Evolutionary conservation across 192 early-diverging fungal genomes (phyloP).

Genomic region (Polychytrium aggregatum): DNA sequence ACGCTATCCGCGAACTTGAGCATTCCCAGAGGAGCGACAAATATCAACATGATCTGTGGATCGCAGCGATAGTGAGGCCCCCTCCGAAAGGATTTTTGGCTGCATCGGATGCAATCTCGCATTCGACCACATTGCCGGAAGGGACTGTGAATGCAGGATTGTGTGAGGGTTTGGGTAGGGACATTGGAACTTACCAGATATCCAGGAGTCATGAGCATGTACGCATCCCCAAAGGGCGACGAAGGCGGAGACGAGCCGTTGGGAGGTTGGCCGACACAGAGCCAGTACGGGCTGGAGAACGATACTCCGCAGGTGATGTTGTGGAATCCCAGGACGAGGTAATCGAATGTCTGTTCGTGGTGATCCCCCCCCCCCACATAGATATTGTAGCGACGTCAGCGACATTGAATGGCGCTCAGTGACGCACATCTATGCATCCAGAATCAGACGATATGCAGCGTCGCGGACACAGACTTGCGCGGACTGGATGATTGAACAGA

Average conservation of each 20-base stretch:
- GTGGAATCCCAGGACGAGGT: slow-evolving; percentile 38
- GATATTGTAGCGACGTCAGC: not conserved
- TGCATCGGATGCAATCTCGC: not conserved
- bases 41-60: slow-evolving; percentile 18
- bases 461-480: slow-evolving; percentile 21
- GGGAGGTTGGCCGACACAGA: slow-evolving; percentile 16
- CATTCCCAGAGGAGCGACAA: slow-evolving; percentile 33
- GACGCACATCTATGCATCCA: slow-evolving; percentile 7
- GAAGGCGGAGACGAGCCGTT: slow-evolving; percentile 8
- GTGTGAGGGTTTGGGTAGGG: not conserved
- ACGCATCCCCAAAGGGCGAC: slow-evolving; percentile 31
- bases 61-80: not conserved
- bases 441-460: slow-evolving; percentile 4
- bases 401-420: not conserved
- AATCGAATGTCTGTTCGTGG: slow-evolving; percentile 28
- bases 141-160: not conserved
- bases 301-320: slow-evolving; percentile 36
- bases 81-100: slow-evolving; percentile 3
- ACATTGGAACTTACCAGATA: slow-evolving; percentile 13
- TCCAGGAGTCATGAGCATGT: slow-evolving; percentile 33
- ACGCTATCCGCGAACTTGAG: slow-evolving; percentile 46
- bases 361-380: not conserved
- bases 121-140: not conserved
- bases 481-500: slow-evolving; percentile 32
- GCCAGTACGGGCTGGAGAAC: slow-evolving; percentile 11